Base-by-base conservation (phyloP, 306 rosid genomes). In the Dryas alaskensis region DNA sequence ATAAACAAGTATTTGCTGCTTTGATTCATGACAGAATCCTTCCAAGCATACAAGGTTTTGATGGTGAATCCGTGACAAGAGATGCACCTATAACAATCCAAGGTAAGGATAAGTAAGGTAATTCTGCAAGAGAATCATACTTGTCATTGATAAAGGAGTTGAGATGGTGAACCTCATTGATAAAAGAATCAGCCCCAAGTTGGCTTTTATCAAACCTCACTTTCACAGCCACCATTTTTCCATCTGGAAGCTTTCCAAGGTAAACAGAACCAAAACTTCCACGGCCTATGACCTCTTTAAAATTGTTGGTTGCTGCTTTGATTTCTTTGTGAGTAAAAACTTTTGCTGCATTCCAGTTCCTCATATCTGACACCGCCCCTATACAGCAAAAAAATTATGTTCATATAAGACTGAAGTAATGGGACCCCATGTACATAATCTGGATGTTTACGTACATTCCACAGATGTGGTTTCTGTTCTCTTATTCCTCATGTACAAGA, bases 261-360 rank as follows among this genome's bases (percentile, higher is more conserved):
- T 89, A 91, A 69, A 93, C 98, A 37, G 94, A 84, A 79, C 98
- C 98, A 65, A 93, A 93, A 78, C 98, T 89, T 7, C 98, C 98
- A 31, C 92, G 78, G 67, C 98, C 98, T 65, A 93, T 77, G 9
- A 91, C 82, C 72, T 93, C 87, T 84, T 91, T 93, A 43, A 93
- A 93, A 59, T 89, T 93, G 67, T 80, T 87, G 39, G 96, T 91
- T 19, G 97, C 96, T 67, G 60, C 79, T 83, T 91, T 93, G 64
- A 93, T 89, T 76, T 93, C 96, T 78, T 89, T 93, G 88, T 93
- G 78, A 53, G 88, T 82, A 58, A 91, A 93, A 16, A 89, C 80
- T 78, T 81, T 93, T 69, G 90, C 96, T 49, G 87, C 78, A 62
- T 92, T 90, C 96, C 98, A 93, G 74, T 88, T 93, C 74, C 93